Conservation (phyloP, 371 early-diverging fungal species). For the Mycotypha africana region DNA sequence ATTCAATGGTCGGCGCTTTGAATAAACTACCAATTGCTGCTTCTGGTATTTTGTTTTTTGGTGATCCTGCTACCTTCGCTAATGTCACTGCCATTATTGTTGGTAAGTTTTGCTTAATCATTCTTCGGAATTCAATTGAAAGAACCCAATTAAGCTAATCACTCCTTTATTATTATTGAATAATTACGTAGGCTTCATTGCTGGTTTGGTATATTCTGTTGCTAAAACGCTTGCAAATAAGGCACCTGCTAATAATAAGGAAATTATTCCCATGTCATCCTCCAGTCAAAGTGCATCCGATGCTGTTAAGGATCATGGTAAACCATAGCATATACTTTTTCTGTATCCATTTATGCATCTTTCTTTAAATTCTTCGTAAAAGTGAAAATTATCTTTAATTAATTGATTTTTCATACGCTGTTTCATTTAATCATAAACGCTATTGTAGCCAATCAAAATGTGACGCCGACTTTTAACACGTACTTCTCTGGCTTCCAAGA, state of each 20-base stretch:
- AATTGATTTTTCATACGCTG: background rate
- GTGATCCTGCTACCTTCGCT: conserved; percentile 78
- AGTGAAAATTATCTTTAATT: too few relatives aligned
- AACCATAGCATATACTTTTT: conserved; percentile 9
- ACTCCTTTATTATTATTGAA: background rate
- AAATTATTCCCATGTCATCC: conserved; percentile 29
- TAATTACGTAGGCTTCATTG: conserved; percentile 74
- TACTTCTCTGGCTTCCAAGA: too few relatives aligned
- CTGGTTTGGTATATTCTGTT: conserved; percentile 83
- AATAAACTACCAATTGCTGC: conserved; percentile 98
- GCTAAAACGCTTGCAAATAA: conserved; percentile 49
- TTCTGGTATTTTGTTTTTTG: conserved; percentile 95
- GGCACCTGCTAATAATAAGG: conserved; percentile 24
- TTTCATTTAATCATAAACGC: too few relatives aligned
- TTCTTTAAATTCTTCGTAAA: too few relatives aligned
- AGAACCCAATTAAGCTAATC: background rate
- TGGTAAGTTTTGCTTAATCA: conserved; percentile 33
- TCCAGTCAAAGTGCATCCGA: conserved; percentile 31
- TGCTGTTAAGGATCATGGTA: conserved; percentile 27
- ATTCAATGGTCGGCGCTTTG: conserved; percentile 98
- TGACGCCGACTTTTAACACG: too few relatives aligned
- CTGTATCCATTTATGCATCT: too few relatives aligned
- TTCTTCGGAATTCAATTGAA: too few relatives aligned
- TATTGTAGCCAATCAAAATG: too few relatives aligned
- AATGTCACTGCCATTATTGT: conserved; percentile 78